These are phyloP conservation scores for Tetrahymena thermophila DNA, from an alignment of 73 alveolate species.

Conservation along the genomic window DNA sequence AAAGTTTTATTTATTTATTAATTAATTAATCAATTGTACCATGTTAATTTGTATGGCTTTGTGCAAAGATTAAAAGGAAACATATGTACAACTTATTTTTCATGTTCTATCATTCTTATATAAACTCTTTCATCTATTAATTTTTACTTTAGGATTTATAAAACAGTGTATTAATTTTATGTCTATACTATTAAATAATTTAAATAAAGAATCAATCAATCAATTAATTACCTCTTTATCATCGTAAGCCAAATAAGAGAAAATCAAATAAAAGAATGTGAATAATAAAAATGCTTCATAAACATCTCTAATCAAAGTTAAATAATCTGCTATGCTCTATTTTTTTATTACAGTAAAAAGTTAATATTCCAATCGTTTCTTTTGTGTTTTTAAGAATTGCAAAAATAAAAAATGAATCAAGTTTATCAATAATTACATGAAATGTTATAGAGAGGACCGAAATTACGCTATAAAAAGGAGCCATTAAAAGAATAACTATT, in stretches of 20 bases:
- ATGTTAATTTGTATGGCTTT: constrained; percentile 9
- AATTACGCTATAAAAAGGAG: constrained; percentile 40
- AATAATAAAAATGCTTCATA: constrained; percentile 30
- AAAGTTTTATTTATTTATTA: background rate
- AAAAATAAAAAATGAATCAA: background rate
- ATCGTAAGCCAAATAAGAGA: constrained; percentile 38
- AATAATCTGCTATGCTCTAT: constrained; percentile 31
- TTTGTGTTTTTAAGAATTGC: background rate
- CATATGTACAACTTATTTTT: constrained; percentile 23
- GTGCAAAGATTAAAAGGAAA: constrained; percentile 40
- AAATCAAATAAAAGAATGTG: constrained; percentile 38
- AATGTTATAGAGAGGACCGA: constrained; percentile 22
- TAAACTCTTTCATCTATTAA: constrained; percentile 37
- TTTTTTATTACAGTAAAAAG: background rate
- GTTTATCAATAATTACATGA: constrained; percentile 6
- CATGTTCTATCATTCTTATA: constrained; percentile 27
- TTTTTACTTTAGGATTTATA: background rate
- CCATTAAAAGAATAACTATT: constrained; percentile 37
- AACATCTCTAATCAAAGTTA: constrained; percentile 37
- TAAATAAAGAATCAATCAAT: background rate
- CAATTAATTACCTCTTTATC: background rate
- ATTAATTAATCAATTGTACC: background rate
- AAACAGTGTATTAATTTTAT: background rate
- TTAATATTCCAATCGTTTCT: background rate
- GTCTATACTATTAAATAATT: background rate